These are phyloP conservation scores for Onygenales sp. DNA, from an alignment of 2,329 filamentous ascomycete species.

Conservation along the genomic window DNA sequence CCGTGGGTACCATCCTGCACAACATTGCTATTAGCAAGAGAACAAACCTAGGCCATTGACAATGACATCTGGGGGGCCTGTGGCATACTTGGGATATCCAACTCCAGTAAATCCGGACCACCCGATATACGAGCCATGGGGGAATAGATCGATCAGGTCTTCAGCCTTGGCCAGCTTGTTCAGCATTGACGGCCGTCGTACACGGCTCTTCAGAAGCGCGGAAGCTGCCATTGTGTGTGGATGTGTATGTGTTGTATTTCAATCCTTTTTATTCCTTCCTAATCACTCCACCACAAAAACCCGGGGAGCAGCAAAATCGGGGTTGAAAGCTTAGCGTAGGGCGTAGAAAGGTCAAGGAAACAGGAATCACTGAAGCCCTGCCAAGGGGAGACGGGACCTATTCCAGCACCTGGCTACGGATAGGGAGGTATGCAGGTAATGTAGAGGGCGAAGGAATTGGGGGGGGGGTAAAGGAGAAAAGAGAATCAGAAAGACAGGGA, in stretches of 20 bases:
- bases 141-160: conserved; percentile 72
- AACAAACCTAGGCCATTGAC: not conserved
- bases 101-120: conserved; percentile 90
- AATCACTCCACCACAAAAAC: too few relatives aligned
- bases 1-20: conserved; percentile 67
- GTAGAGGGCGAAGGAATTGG: too few relatives aligned
- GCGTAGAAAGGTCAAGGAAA: too few relatives aligned
- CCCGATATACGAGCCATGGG: conserved; percentile 75
- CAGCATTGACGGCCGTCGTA: conserved; percentile 66
- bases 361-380: too few relatives aligned
- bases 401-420: too few relatives aligned
- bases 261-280: not conserved
- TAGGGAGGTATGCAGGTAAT: too few relatives aligned
- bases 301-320: not conserved
- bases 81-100: conserved; percentile 70
- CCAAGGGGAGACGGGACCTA: too few relatives aligned
- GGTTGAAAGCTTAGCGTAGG: too few relatives aligned
- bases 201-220: conserved; percentile 64
- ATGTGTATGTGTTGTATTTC: not conserved
- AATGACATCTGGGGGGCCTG: not conserved
- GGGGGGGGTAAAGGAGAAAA: too few relatives aligned
- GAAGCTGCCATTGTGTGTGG: conserved; percentile 40
- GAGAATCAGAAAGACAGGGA: too few relatives aligned
- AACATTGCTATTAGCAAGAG: not conserved
- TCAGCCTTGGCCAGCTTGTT: conserved; percentile 71